Evolutionary conservation across 2,329 filamentous ascomycete species (phyloP).

Genomic region (Aureobasidium sp.): DNA sequence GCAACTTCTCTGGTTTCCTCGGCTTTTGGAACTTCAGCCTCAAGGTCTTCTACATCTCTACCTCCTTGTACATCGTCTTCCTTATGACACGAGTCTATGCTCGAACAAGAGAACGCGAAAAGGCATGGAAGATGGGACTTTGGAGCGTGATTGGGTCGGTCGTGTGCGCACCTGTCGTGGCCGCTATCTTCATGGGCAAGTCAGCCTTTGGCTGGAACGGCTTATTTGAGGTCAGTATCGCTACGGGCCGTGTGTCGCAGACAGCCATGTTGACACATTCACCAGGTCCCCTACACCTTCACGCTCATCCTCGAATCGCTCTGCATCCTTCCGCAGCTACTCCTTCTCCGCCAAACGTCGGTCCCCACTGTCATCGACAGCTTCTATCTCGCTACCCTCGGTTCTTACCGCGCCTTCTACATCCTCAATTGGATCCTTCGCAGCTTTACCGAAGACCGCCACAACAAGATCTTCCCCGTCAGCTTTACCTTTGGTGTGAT

Average conservation of each 20-base stretch:
- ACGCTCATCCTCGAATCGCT: slow-evolving; percentile 87
- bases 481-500: slow-evolving; percentile 79
- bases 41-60: slow-evolving; percentile 81
- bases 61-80: slow-evolving; percentile 76
- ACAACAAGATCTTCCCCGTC: slow-evolving; percentile 50
- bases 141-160: slow-evolving; percentile 58
- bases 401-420: slow-evolving; percentile 81
- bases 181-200: slow-evolving; percentile 50
- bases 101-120: slow-evolving; percentile 79
- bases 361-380: slow-evolving; percentile 94
- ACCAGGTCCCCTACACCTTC: slow-evolving; percentile 73
- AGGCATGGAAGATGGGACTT: slow-evolving; percentile 84
- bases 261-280: background rate
- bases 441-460: slow-evolving; percentile 24
- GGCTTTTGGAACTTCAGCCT: slow-evolving; percentile 65
- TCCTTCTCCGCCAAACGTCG: slow-evolving; percentile 86
- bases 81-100: slow-evolving; percentile 82
- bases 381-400: slow-evolving; percentile 84
- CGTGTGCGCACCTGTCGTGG: slow-evolving; percentile 61
- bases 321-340: slow-evolving; percentile 80
- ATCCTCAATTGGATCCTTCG: slow-evolving; percentile 84
- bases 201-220: slow-evolving; percentile 20
- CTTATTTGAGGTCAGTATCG: slow-evolving; percentile 12
- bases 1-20: slow-evolving; percentile 21
- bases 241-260: background rate